Evolutionary conservation across 352 stramenopile species (phyloP).

Genomic region (Thalassiosira delicatula): DNA sequence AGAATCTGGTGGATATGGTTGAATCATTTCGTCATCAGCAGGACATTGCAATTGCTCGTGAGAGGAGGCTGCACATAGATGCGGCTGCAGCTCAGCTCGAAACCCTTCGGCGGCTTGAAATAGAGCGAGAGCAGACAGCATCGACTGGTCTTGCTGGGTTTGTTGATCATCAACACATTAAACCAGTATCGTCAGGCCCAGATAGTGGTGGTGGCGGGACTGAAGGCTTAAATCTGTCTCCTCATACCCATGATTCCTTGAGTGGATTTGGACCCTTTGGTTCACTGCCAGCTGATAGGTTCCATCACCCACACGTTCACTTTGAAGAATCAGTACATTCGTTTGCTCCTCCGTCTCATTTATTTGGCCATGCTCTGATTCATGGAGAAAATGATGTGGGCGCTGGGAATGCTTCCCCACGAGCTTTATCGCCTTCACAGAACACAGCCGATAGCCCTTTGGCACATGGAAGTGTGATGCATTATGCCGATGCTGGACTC

Average conservation of each 20-base stretch:
- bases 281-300: constrained; percentile 29
- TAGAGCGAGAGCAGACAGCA: constrained; percentile 51
- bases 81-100: constrained; percentile 76
- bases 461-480: constrained; percentile 44
- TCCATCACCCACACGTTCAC: constrained; percentile 44
- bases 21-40: constrained; percentile 70
- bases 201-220: constrained; percentile 50
- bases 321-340: constrained; percentile 55
- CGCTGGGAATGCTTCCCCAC: constrained; percentile 6
- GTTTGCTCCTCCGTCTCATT: constrained; percentile 35
- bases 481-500: constrained; percentile 59
- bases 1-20: constrained; percentile 66
- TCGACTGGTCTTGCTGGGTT: constrained; percentile 29
- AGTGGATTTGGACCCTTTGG: constrained; percentile 40
- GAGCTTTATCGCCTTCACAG: constrained; percentile 15
- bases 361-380: too few species aligned
- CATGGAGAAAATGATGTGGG: constrained; percentile 16
- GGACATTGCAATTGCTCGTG: constrained; percentile 57
- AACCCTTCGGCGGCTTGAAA: constrained; percentile 70
- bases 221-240: constrained; percentile 8
- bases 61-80: constrained; percentile 78
- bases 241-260: constrained; percentile 20
- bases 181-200: constrained; percentile 39
- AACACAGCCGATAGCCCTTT: constrained; percentile 12
- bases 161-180: constrained; percentile 43